Evolutionary conservation across 2,329 filamentous ascomycete genomes (phyloP), one percentile per base, ranked within the genome.

Genomic region (Lomentospora prolificans): DNA sequence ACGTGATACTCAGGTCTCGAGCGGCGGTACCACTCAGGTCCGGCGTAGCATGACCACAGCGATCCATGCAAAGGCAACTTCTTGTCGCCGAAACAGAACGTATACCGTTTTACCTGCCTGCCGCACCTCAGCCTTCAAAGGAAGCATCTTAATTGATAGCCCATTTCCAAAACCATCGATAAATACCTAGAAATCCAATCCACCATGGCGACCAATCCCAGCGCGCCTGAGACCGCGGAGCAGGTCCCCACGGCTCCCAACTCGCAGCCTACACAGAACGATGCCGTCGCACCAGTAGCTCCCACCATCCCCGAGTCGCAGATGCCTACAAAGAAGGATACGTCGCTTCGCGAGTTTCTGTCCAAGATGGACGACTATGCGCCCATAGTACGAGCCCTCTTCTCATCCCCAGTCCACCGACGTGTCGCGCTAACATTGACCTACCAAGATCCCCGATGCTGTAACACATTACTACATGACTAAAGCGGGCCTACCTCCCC

Each of bases 401-500:
- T n/a, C 50, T 50, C 6, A 48, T 14, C 30, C n/a, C 41, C 19
- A 4, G n/a, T 19, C n/a, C 36, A 5, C 19, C 2, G 10, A 4
- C n/a, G 4, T 31, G 50, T 3, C 24, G 14, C 53, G 7, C 30
- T 33, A 12, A 12, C 30, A 33, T 33, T 7, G 6, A 7, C 12
- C 30, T 33, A 33, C 30, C 30, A 33, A 96, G 89, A 97, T 99
- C 63, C 94, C 94, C 50, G 94, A 99, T 67, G 94, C 94, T 19
- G 94, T 99, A 22, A 97, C 91, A 60, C 86, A 95, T 69, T 96
- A 97, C 78, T 99, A 99, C 74, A 88, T 99, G 75, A 95, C 92
- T 36, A 87, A 95, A 63, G 90, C 92, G 61, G 94, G 94, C 55
- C 88, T 99, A 3, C 91, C 94, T 31, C 92, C 92, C 1, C 90